These are phyloP conservation scores for Colletotrichum sojae DNA, from an alignment of 2,329 filamentous ascomycete species.

Conservation along the genomic window DNA sequence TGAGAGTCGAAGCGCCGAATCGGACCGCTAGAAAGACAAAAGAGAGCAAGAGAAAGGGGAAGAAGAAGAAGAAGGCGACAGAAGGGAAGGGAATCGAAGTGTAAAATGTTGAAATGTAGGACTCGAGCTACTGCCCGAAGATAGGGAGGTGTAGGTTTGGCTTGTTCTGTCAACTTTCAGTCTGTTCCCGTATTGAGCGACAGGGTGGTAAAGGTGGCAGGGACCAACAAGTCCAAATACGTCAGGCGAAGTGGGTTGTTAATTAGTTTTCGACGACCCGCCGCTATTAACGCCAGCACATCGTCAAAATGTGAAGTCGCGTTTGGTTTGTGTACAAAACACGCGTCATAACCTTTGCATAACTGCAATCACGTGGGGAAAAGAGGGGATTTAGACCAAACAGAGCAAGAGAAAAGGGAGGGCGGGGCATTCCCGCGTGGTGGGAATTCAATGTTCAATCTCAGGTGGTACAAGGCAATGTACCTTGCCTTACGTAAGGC, in stretches of 20 bases:
- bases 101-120: background rate
- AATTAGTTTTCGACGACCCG: conserved; percentile 21
- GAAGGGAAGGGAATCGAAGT: background rate
- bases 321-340: conserved; percentile 30
- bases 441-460: background rate
- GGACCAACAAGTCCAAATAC: conserved; percentile 22
- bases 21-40: background rate
- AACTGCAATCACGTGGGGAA: conserved; percentile 33
- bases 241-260: conserved; percentile 19
- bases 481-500: background rate
- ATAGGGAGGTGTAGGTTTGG: background rate
- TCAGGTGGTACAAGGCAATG: too few species aligned
- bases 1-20: background rate
- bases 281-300: conserved; percentile 18
- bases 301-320: conserved; percentile 29
- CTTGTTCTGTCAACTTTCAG: conserved; percentile 31
- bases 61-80: background rate
- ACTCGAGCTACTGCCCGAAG: too few species aligned
- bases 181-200: conserved; percentile 17
- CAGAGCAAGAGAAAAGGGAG: conserved; percentile 27
- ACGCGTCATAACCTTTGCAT: conserved; percentile 36
- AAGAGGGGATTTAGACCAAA: background rate
- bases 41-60: background rate
- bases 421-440: conserved; percentile 12
- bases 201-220: conserved; percentile 33